Base-by-base conservation (phyloP, 1,139 yeast genomes). In the Pichia sp. region DNA sequence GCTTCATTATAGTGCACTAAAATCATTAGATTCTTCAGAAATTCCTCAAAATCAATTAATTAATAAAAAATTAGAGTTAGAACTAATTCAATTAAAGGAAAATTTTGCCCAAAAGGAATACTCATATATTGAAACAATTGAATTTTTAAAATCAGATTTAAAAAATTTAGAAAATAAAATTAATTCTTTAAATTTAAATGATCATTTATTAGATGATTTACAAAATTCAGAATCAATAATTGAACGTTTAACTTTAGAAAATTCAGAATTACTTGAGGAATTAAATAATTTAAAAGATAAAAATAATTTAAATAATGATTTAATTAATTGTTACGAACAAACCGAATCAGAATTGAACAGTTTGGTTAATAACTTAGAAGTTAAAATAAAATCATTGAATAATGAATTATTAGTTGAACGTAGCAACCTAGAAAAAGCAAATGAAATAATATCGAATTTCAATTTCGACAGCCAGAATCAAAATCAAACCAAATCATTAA, bases 191-290 rank as follows among this genome's bases (percentile, higher is more conserved):
- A 34, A 37, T 22, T 11, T 30, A 10, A 29, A 42, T 20, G 29
- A 39, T 5, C 22, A 11, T 4, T 12, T 37, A 4, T 4, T 37
- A 4, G 10, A 26, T 10, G 49, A 46, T 25, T 39, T 44, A 26
- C 35, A 24, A 6, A 23, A 39, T 4, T 47, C 72, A 53, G 77
- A 71, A 37, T 55, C 55, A 30, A 62, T 82, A 46, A 71, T 82
- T 27, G 87, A 81, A 42, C 70, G 66, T 26, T 63, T 84, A 42
- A 77, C 83, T 0, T 62, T 67, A 6, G 73, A 80, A 50, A 84
- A 83, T 52, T 65, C 74, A 12, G 70, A 64, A 23, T 63, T 81
- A 24, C 58, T 56, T 31, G 10, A 26, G 23, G 8, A 38, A 29
- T 25, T 64, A 74, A 48, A 75, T 72, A 48, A 61, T 74, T 9